Evolutionary conservation across 345 rosid species (phyloP), one percentile per base, ranked within the genome.

Genomic region (Clarkia xantiana): DNA sequence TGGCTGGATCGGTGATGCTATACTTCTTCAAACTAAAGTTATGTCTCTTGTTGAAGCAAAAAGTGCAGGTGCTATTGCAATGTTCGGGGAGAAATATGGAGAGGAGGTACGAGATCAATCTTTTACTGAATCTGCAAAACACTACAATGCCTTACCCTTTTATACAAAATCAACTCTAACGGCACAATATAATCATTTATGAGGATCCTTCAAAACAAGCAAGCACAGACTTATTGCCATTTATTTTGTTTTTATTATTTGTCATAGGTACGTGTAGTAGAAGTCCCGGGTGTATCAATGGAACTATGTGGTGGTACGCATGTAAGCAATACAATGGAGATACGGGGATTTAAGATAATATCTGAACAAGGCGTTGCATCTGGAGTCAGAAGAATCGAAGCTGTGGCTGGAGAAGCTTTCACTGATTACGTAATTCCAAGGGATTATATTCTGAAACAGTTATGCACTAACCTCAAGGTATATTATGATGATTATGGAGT

Each of bases 281-380:
- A 90, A 70, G 97, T 90, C 66, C 95, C 95, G 11, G 97, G 95
- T 58, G 86, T 90, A 52, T 90, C 97, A 23, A 80, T 90, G 94
- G 97, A 90, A 72, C 94, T 90, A 56, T 86, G 97, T 64, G 95
- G 95, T 65, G 97, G 97, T 63, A 90, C 97, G 44, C 97, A 83
- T 68, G 97, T 90, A 53, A 62, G 66, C 62, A 86, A 76, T 70
- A 90, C 97, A 61, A 66, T 82, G 44, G 97, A 90, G 61, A 90
- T 90, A 60, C 77, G 89, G 19, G 94, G 84, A 57, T 83, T 86
- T 77, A 90, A 90, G 63, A 77, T 86, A 15, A 81, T 90, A 56
- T 86, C 94, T 2, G 97, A 90, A 69, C 94, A 86, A 52, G 97
- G 94, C n/a, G 76, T 90, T 76, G 95, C 97, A 57, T 81, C 97